A percentile compares a stretch with the other conserved stretches of the same genome.
Evolutionary conservation across 169 alveolate species (phyloP).

Genomic region (Fabrea salina): DNA sequence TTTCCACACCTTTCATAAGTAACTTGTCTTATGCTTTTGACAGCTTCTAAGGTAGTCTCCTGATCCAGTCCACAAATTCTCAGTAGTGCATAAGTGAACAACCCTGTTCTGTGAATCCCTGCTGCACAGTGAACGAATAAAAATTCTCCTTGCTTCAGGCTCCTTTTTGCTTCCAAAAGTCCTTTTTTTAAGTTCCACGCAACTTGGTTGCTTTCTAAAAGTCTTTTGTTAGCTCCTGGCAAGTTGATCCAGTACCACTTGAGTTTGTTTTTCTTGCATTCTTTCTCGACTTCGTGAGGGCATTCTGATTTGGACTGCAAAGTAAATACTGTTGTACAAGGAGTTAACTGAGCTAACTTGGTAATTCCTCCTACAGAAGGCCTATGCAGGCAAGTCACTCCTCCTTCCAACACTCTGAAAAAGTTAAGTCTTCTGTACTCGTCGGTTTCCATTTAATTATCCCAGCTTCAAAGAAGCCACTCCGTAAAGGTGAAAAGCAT

Average conservation of each 20-base stretch:
- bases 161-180: background rate
- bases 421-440: background rate
- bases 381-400: background rate
- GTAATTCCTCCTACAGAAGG: background rate
- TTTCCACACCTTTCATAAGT: constrained; percentile 54
- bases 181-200: background rate
- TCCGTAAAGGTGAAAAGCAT: too few species aligned
- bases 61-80: constrained; percentile 39
- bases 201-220: constrained; percentile 3
- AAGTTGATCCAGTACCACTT: background rate
- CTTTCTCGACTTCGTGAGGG: background rate
- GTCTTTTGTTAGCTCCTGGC: constrained; percentile 25
- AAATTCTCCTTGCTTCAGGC: background rate
- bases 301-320: constrained; percentile 15
- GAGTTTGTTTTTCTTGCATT: background rate
- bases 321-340: constrained; percentile 27
- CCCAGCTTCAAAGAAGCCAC: too few species aligned
- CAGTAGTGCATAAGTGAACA: constrained; percentile 42
- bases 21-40: constrained; percentile 37
- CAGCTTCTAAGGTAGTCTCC: constrained; percentile 30
- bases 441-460: too few species aligned
- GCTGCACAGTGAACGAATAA: constrained; percentile 74
- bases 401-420: background rate
- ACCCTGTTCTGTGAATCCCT: constrained; percentile 70
- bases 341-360: background rate